phyloP scores from a whole-genome alignment of 805 yeast genomes.

The Suhomyces canberraensis region DNA sequence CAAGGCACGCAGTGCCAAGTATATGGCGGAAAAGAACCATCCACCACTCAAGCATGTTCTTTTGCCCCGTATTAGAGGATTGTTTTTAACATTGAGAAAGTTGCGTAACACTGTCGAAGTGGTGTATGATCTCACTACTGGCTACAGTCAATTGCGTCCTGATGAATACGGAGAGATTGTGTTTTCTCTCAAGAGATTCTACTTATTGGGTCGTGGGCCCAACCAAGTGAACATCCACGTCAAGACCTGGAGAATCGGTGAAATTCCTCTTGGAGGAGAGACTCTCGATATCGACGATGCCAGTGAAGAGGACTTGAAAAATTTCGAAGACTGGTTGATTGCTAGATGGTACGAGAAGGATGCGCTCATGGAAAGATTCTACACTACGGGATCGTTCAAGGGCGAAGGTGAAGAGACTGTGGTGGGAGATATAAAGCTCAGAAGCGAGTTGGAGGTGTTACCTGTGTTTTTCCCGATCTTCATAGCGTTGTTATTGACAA shows the following conservation, averaged over 20 bases:
- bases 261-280: slow-evolving; percentile 57
- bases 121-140: slow-evolving; percentile 81
- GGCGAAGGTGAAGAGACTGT: slow-evolving; percentile 15
- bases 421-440: slow-evolving; percentile 23
- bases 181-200: slow-evolving; percentile 62
- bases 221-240: slow-evolving; percentile 60
- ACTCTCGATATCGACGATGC: slow-evolving; percentile 42
- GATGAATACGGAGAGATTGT: slow-evolving; percentile 73
- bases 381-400: slow-evolving; percentile 51
- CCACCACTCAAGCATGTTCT: slow-evolving; percentile 60
- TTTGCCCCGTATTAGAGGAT: slow-evolving; percentile 81
- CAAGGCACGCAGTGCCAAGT: slow-evolving; percentile 52
- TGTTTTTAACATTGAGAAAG: slow-evolving; percentile 60
- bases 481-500: slow-evolving; percentile 10
- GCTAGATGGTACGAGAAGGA: slow-evolving; percentile 80
- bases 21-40: slow-evolving; percentile 49
- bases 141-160: slow-evolving; percentile 65
- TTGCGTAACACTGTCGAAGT: slow-evolving; percentile 51
- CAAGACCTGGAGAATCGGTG: slow-evolving; percentile 51
- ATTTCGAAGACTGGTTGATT: slow-evolving; percentile 74
- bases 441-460: slow-evolving; percentile 15
- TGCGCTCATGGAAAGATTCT: slow-evolving; percentile 58
- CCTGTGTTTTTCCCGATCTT: slow-evolving; percentile 8
- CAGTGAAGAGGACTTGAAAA: slow-evolving; percentile 37
- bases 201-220: slow-evolving; percentile 73